These are phyloP conservation scores for Teratosphaeria zuluensis DNA, from an alignment of 2,329 filamentous ascomycete genomes.

Conservation along the genomic window DNA sequence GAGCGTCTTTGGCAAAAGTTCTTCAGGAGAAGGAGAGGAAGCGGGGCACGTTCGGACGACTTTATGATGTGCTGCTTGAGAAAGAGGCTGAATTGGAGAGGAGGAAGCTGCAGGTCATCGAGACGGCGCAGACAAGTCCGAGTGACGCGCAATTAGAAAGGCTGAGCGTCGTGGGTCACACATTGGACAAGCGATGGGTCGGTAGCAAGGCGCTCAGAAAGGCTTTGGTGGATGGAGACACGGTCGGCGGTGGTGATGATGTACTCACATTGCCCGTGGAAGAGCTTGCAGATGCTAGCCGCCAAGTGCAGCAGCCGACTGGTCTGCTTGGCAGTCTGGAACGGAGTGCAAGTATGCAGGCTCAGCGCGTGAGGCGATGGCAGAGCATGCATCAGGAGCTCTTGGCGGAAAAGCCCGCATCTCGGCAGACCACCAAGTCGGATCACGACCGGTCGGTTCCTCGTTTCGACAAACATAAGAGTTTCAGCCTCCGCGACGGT, in stretches of 20 bases:
- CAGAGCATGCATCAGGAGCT: conserved; percentile 48
- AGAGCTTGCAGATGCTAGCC: conserved; percentile 55
- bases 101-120: conserved; percentile 33
- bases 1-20: conserved; percentile 51
- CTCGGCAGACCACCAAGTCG: neutral
- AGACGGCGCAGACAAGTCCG: conserved; percentile 3
- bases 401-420: conserved; percentile 8
- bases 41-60: conserved; percentile 50
- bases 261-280: conserved; percentile 57
- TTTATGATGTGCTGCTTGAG: conserved; percentile 44
- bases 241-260: conserved; percentile 45
- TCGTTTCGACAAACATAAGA: conserved; percentile 21
- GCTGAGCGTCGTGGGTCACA: conserved; percentile 40
- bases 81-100: conserved; percentile 41
- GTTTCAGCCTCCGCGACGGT: conserved; percentile 18
- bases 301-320: conserved; percentile 38
- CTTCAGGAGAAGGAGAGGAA: conserved; percentile 52
- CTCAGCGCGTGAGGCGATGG: conserved; percentile 62
- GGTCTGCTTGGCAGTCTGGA: conserved; percentile 65
- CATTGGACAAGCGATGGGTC: conserved; percentile 65
- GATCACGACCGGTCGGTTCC: neutral
- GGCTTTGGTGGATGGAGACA: conserved; percentile 58
- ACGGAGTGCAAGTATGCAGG: conserved; percentile 55
- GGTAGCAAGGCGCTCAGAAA: conserved; percentile 68
- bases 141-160: conserved; percentile 19